Evolutionary conservation across 306 rosid species (phyloP).

Genomic region (Vicia faba): DNA sequence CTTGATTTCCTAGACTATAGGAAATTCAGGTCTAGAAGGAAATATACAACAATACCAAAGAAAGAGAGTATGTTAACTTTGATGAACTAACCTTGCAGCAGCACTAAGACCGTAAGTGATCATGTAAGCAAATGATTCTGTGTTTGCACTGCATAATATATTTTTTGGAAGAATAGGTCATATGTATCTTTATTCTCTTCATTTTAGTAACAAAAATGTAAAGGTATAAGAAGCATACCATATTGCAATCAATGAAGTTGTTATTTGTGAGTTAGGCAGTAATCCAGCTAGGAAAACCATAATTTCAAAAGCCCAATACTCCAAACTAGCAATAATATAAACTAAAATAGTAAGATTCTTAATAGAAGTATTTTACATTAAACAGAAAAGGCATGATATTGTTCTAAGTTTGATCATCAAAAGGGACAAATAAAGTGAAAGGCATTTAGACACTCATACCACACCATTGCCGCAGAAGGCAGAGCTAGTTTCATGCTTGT

Average conservation of each 20-base stretch:
- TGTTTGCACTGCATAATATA: slow-evolving; percentile 55
- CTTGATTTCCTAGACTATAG: neutral
- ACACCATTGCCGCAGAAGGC: slow-evolving; percentile 82
- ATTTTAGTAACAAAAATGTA: neutral
- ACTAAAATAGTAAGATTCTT: slow-evolving; percentile 20
- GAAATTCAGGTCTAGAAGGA: neutral
- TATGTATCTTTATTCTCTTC: neutral
- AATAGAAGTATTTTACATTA: neutral
- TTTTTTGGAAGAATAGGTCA: neutral
- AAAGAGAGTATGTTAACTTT: neutral
- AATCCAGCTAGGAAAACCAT: slow-evolving; percentile 80
- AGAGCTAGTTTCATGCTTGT: slow-evolving; percentile 63
- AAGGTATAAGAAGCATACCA: slow-evolving; percentile 53
- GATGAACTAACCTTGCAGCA: slow-evolving; percentile 66
- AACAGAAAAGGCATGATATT: too few relatives aligned
- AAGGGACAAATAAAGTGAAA: too few relatives aligned
- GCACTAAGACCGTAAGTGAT: slow-evolving; percentile 78
- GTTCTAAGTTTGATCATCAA: too few relatives aligned
- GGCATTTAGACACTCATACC: slow-evolving; percentile 49
- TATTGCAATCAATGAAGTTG: slow-evolving; percentile 80
- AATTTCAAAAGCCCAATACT: slow-evolving; percentile 88
- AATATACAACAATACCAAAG: neutral
- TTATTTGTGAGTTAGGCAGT: slow-evolving; percentile 60
- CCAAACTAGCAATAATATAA: slow-evolving; percentile 63
- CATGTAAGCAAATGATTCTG: slow-evolving; percentile 70